phyloP scores from a whole-genome alignment of 148 eudicot genomes.

The Silene uniflora region DNA sequence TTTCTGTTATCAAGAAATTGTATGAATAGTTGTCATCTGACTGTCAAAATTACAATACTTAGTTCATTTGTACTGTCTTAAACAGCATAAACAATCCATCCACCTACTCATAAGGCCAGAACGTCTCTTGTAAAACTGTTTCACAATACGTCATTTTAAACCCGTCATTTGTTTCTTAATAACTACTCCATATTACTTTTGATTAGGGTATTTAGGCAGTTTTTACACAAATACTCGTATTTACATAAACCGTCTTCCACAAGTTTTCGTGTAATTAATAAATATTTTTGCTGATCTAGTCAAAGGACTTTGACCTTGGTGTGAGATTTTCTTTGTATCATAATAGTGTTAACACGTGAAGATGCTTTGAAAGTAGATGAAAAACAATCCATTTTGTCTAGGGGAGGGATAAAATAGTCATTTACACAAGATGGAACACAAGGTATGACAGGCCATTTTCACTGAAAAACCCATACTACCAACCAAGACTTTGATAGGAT shows the following conservation, averaged over 20 bases:
- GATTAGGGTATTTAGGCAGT: too few species aligned
- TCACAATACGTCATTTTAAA: too few species aligned
- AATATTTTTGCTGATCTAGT: slow-evolving; percentile 13
- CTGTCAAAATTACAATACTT: slow-evolving; percentile 2
- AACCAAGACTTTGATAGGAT: slow-evolving; percentile 14
- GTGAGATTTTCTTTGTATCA: background rate
- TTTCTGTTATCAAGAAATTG: slow-evolving; percentile 4
- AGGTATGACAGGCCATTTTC: slow-evolving; percentile 16
- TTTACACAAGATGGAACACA: background rate
- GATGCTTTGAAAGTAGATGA: slow-evolving; percentile 26
- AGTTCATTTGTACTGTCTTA: background rate
- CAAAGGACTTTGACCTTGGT: slow-evolving; percentile 25
- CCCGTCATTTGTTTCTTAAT: too few species aligned
- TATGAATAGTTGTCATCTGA: slow-evolving; percentile 22
- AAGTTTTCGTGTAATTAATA: background rate
- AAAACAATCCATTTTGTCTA: slow-evolving; percentile 22
- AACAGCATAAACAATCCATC: background rate
- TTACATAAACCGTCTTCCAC: too few species aligned
- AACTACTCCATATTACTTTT: too few species aligned
- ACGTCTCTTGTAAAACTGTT: too few species aligned
- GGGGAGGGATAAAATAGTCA: slow-evolving; percentile 15
- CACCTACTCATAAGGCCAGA: too few species aligned
- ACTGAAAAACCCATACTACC: slow-evolving; percentile 21
- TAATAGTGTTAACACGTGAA: slow-evolving; percentile 23
- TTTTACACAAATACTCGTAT: too few species aligned